phyloP scores from a whole-genome alignment of 805 yeast species.

The Debaryomyces prosopidis region DNA sequence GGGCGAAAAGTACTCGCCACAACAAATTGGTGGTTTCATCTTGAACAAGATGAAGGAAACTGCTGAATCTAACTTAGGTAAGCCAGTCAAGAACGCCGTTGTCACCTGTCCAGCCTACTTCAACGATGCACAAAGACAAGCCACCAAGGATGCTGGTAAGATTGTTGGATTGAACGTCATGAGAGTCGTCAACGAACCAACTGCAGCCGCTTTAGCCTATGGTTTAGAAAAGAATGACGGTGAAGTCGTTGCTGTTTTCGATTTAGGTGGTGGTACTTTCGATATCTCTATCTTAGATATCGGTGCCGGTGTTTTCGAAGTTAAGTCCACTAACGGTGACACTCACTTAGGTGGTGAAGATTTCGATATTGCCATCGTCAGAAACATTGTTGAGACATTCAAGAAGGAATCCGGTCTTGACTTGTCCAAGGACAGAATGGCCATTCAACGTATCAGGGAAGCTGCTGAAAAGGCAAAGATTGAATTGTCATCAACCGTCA shows the following conservation, averaged over 20 bases:
- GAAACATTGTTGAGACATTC: conserved; percentile 79
- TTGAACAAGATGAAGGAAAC: conserved; percentile 98
- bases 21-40: conserved; percentile 91
- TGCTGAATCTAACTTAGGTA: conserved; percentile 89
- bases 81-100: conserved; percentile 84
- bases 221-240: conserved; percentile 83
- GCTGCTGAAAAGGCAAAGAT: conserved; percentile 90
- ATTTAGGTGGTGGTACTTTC: conserved; percentile 98
- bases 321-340: conserved; percentile 96
- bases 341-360: conserved; percentile 94
- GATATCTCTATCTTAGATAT: conserved; percentile 96
- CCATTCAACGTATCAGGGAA: conserved; percentile 83
- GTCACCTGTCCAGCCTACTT: conserved; percentile 90
- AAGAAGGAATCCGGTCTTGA: conserved; percentile 71
- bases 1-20: conserved; percentile 87
- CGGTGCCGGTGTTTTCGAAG: conserved; percentile 97
- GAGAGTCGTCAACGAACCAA: conserved; percentile 89
- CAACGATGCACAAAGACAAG: conserved; percentile 91
- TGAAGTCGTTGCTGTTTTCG: conserved; percentile 92
- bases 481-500: conserved; percentile 72
- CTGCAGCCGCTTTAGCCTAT: conserved; percentile 93
- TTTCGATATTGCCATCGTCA: conserved; percentile 82
- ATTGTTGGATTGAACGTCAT: conserved; percentile 91
- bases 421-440: conserved; percentile 65
- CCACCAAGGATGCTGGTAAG: conserved; percentile 96